Evolutionary conservation across 176 grass and related monocot genomes (phyloP).

Genomic region (Bothriochloa decipiens): DNA sequence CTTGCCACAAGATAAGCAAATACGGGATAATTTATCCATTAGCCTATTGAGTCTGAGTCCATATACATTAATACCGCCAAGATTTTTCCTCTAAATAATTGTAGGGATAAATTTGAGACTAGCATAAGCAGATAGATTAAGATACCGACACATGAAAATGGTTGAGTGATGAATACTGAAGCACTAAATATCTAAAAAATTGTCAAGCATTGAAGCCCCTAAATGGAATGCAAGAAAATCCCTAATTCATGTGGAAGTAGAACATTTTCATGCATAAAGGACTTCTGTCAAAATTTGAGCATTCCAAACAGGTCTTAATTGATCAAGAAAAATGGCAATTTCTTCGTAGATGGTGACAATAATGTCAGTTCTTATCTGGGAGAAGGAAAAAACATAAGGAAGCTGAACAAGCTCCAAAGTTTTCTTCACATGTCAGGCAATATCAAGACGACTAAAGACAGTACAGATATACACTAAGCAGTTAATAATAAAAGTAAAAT

Average conservation of each 20-base stretch:
- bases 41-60: neutral
- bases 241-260: neutral
- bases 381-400: neutral
- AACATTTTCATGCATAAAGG: neutral
- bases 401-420: neutral
- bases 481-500: slow-evolving; percentile 23
- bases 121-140: neutral
- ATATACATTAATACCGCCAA: slow-evolving; percentile 1
- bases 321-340: neutral
- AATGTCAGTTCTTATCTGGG: neutral
- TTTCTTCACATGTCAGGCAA: neutral
- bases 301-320: neutral
- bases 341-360: neutral
- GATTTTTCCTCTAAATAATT: neutral
- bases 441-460: neutral
- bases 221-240: neutral
- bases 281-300: neutral
- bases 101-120: neutral
- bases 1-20: neutral
- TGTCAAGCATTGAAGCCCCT: neutral
- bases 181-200: neutral
- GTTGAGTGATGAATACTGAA: neutral
- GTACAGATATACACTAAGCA: neutral
- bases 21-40: neutral
- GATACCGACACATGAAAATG: neutral